Conservation (phyloP, 306 rosid genomes). For the Rosa rugosa region DNA sequence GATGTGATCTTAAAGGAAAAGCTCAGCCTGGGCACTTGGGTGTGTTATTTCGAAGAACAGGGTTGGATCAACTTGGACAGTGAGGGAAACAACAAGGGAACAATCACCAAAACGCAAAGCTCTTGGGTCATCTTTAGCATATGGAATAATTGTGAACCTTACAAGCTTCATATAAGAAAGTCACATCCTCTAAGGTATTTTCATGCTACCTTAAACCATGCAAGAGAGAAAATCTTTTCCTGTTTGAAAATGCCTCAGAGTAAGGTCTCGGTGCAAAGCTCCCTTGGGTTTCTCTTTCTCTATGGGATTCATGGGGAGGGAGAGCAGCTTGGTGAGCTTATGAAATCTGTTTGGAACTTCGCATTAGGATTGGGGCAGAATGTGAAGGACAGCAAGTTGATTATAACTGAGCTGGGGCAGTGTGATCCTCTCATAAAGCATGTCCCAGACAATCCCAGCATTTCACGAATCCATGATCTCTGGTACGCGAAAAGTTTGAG, state of each 20-base stretch:
- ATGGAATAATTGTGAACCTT: conserved; percentile 62
- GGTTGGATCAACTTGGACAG: conserved; percentile 39
- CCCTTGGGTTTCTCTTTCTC: conserved; percentile 51
- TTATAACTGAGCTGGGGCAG: conserved; percentile 44
- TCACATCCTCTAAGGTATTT: conserved; percentile 49
- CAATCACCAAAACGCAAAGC: conserved; percentile 31
- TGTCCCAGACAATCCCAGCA: conserved; percentile 43
- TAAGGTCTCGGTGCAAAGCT: conserved; percentile 26
- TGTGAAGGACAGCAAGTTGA: conserved; percentile 37
- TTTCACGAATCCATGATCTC: conserved; percentile 59
- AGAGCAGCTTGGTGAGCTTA: conserved; percentile 56
- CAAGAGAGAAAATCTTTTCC: conserved; percentile 54
- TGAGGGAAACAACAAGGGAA: conserved; percentile 24
- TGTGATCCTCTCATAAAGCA: conserved; percentile 56
- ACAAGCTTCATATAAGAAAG: conserved; percentile 52
- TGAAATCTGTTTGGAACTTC: conserved; percentile 60
- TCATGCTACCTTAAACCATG: conserved; percentile 43
- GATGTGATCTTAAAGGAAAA: conserved; percentile 65
- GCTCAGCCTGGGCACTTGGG: conserved; percentile 69
- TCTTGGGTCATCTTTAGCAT: conserved; percentile 73
- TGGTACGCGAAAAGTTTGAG: conserved; percentile 58
- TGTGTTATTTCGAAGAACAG: conserved; percentile 55
- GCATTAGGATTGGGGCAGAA: conserved; percentile 53
- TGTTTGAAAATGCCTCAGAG: conserved; percentile 48
- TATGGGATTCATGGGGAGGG: conserved; percentile 74